Evolutionary conservation across 78 protist species (phyloP), one percentile per base, ranked within the genome.

Genomic region (Acrasis kona): DNA sequence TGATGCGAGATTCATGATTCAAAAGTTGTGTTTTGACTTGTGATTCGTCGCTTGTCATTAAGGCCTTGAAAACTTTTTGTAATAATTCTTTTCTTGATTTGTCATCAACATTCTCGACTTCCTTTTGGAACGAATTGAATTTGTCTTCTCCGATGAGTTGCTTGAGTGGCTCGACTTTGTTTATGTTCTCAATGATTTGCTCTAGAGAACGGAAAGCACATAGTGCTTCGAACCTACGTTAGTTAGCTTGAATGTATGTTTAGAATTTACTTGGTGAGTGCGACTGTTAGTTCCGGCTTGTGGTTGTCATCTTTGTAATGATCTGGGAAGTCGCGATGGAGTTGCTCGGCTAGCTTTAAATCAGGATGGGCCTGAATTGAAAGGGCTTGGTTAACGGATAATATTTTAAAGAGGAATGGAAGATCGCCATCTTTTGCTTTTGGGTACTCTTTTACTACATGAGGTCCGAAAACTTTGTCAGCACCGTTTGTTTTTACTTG

Each of bases 301-400:
- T 95, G 98, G 84, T 94, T 93, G 71, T 72, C 84, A 66, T 95
- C 98, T 27, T 75, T 81, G 86, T 95, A 97, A 40, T 74, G 5
- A 6, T 70, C 34, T 3, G 97, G 96, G 32, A 38, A 30, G 12
- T 29, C 19, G 40, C 10, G n/a, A 73, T 89, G 93, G 35, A 96
- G 84, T 29, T 38, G 1, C 39, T 66, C 74, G 6, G 98, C 99
- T 29, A 89, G 86, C 29, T 0, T 19, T 32, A 87, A 84, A 87
- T 94, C 87, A 2, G 99, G 99, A 84, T 97, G 99, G 8, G 98
- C 95, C 84, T 91, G 89, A 71, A 86, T 82, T 10, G 93, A 90
- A 5, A 93, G 87, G 12, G 96, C 85, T 36, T 72, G 70, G 1
- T 29, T 74, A 31, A 97, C 87, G 1, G 97, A 92, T 5, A 97